Evolutionary conservation across 1,139 yeast genomes (phyloP), one percentile per base, ranked within the genome.

Genomic region (Taiozyma onychis): DNA sequence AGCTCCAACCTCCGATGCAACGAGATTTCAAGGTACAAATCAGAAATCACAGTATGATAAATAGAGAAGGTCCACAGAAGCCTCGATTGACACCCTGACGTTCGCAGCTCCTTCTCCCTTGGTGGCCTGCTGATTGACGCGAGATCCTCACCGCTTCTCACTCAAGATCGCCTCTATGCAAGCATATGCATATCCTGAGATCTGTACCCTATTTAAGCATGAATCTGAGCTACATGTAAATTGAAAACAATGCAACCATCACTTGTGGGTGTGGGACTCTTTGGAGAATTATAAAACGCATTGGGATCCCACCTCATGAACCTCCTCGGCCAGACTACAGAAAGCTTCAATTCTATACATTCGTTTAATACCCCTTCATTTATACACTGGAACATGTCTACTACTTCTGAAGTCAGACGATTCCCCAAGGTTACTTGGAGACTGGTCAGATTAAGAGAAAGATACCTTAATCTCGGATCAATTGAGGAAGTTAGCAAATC

Each of bases 401-500:
- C 24, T 9, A 9, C 24, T 32, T 44, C 44, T 24, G 22, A n/a
- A 42, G 53, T 50, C 46, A 57, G 61, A 55, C 54, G 51, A 45
- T 57, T 44, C 45, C 62, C 62, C 30, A 56, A 51, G 44, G 56
- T 54, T 48, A 56, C 62, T 39, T 58, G 62, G 62, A 51, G 62
- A 46, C 50, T 58, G n/a, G 48, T 49, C 21, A 48, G 39, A 6
- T 47, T 58, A 22, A 53, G 53, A 44, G 55, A 58, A 43, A 56
- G 62, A 47, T 51, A 57, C 41, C 39, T 57, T 7, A 34, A 49
- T 3, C 37, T 51, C 8, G 46, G 50, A 39, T 13, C 13, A n/a
- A 18, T 41, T n/a, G 43, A 39, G 14, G 18, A 22, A 13, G 43
- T 13, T 5, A 11, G 10, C 16, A 8, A 39, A 39, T 30, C 43